Conservation (phyloP, 495 filamentous ascomycete genomes). For the Xylaria curta region DNA sequence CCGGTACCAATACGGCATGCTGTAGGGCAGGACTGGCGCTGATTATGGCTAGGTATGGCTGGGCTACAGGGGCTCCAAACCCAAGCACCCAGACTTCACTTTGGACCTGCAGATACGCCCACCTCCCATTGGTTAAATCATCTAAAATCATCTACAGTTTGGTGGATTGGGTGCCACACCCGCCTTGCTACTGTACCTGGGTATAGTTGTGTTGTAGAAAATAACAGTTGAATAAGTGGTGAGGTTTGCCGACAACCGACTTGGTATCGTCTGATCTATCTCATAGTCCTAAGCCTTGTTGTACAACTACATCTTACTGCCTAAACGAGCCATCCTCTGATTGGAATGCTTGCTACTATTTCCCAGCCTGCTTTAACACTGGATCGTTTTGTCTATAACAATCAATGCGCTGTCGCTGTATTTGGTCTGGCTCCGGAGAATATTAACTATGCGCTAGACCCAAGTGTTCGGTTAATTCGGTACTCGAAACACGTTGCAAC, state of each 20-base stretch:
- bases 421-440: neutral
- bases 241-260: conserved; percentile 12
- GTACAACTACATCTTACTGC: conserved; percentile 3
- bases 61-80: conserved; percentile 4
- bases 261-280: neutral
- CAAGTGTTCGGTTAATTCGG: conserved; percentile 3
- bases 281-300: no score
- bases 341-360: neutral
- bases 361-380: neutral
- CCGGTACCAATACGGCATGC: neutral
- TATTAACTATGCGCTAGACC: neutral
- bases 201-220: neutral
- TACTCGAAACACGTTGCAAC: conserved; percentile 1
- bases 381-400: neutral
- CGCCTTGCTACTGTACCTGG: neutral
- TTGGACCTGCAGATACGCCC: conserved; percentile 6
- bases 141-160: conserved; percentile 4
- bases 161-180: neutral
- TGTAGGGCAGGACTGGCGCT: conserved; percentile 8
- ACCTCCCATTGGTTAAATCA: neutral
- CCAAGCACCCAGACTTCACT: neutral
- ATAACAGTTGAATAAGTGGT: neutral
- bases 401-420: neutral
- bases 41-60: neutral
- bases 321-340: neutral